A percentile compares a stretch with the other conserved stretches of the same genome.
phyloP scores from a whole-genome alignment of 768 basidiomycete genomes.

The Lactarius vividus region DNA sequence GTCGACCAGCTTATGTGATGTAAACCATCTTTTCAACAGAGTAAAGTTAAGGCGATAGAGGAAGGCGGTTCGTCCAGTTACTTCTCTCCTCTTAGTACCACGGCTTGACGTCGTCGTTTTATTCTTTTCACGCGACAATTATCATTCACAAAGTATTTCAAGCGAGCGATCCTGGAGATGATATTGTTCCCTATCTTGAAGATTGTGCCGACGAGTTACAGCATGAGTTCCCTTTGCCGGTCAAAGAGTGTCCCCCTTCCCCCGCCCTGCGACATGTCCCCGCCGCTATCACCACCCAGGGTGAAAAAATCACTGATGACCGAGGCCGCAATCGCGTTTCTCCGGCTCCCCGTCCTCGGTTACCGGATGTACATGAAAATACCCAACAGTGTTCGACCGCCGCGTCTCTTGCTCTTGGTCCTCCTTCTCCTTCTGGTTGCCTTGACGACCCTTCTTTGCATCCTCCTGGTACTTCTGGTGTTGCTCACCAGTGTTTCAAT shows the following conservation, averaged over 20 bases:
- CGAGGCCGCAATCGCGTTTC: constrained; percentile 4
- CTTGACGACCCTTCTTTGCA: constrained; percentile 20
- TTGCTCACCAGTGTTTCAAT: constrained; percentile 21
- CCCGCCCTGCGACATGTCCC: background rate
- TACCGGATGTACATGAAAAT: constrained; percentile 21
- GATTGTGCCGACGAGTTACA: constrained; percentile 9
- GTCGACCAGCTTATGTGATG: constrained; percentile 17
- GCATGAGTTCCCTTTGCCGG: constrained; percentile 21
- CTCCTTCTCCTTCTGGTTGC: constrained; percentile 22
- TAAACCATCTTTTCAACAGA: constrained; percentile 5
- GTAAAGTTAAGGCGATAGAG: constrained; percentile 24
- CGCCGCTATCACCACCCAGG: constrained; percentile 1
- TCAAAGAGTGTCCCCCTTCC: constrained; percentile 15
- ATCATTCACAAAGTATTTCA: constrained; percentile 19
- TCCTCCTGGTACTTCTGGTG: constrained; percentile 23
- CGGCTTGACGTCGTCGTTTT: constrained; percentile 24
- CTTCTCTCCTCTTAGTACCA: constrained; percentile 4
- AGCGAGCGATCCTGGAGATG: constrained; percentile 28
- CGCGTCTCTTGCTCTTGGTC: constrained; percentile 16
- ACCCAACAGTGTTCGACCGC: constrained; percentile 10
- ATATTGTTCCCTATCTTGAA: constrained; percentile 20
- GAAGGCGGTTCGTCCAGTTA: constrained; percentile 18
- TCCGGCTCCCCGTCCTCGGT: constrained; percentile 21
- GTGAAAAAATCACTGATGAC: constrained; percentile 6
- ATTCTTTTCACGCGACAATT: background rate